A percentile compares a stretch with the other conserved stretches of the same genome.
Evolutionary conservation across 495 filamentous ascomycete genomes (phyloP).

Genomic region (Corynascus novoguineensis): DNA sequence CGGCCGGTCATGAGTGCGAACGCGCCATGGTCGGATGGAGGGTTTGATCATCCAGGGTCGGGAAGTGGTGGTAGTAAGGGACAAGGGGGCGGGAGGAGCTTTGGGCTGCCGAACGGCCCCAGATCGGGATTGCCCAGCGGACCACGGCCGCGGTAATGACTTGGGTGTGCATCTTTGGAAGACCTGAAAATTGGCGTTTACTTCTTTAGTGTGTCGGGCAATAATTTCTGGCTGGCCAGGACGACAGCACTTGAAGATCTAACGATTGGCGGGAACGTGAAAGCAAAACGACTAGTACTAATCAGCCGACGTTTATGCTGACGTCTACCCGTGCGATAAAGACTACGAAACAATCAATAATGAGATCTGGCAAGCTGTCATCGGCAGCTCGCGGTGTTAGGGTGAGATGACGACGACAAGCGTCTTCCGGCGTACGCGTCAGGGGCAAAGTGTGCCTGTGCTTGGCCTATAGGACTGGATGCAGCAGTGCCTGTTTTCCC

Average conservation of each 20-base stretch:
- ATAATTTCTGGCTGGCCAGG: not conserved
- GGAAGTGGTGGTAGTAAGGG: constrained; percentile 32
- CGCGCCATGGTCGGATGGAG: constrained; percentile 42
- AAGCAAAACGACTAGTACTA: not conserved
- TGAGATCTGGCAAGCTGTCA: not conserved
- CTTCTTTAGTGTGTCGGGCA: too few relatives aligned
- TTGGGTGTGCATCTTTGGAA: not conserved
- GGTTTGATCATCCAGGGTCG: constrained; percentile 33
- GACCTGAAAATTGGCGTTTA: not conserved
- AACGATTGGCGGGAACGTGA: not conserved
- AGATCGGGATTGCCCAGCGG: constrained; percentile 41
- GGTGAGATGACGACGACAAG: constrained; percentile 11
- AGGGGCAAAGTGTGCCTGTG: not conserved
- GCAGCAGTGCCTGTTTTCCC: not conserved
- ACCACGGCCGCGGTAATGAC: constrained; percentile 37
- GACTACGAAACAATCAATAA: not conserved
- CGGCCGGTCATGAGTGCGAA: constrained; percentile 45
- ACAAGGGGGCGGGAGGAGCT: constrained; percentile 30
- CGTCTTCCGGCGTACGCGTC: constrained; percentile 2
- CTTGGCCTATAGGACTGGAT: too few relatives aligned
- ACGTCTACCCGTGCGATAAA: not conserved
- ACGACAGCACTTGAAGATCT: not conserved
- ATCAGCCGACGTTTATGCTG: not conserved
- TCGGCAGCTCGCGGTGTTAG: not conserved
- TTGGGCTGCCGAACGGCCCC: constrained; percentile 50